Percentiles rank a stretch among this genome's conserved stretches.
Conservation (phyloP, 192 early-diverging fungal species). For the Jimgerdemannia lactiflua region DNA sequence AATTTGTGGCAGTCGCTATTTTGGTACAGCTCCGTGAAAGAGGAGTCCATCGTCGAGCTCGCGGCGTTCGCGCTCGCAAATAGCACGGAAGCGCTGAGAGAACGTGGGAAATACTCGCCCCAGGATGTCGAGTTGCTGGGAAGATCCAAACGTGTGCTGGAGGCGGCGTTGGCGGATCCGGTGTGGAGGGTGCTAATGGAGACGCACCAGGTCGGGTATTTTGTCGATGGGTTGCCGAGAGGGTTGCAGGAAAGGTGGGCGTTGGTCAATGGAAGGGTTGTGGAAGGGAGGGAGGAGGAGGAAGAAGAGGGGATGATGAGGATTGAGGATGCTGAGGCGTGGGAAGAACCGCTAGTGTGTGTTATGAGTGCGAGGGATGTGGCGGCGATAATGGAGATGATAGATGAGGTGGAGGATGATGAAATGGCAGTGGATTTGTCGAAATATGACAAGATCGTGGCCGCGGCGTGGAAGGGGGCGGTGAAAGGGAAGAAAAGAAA, state of each 20-base stretch:
- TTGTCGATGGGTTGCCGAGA: constrained; percentile 21
- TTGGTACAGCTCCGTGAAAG: constrained; percentile 53
- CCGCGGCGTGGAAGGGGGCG: neutral
- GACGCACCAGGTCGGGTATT: constrained; percentile 28
- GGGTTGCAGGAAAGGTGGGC: constrained; percentile 12
- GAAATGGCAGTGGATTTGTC: constrained; percentile 5
- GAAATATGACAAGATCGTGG: constrained; percentile 3
- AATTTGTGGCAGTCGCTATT: constrained; percentile 65
- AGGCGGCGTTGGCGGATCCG: constrained; percentile 13
- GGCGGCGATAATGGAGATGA: neutral
- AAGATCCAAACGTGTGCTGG: constrained; percentile 17
- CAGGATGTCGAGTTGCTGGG: constrained; percentile 25
- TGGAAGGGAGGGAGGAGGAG: neutral
- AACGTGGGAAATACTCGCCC: constrained; percentile 15
- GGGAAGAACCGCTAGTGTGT: neutral
- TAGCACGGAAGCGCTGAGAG: constrained; percentile 22
- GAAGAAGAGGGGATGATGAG: neutral
- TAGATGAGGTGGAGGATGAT: constrained; percentile 10
- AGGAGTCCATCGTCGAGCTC: neutral
- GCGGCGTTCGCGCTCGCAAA: constrained; percentile 1
- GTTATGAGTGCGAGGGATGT: neutral
- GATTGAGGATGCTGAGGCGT: neutral
- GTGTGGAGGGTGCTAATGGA: constrained; percentile 22
- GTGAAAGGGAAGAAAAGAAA: constrained; percentile 3
- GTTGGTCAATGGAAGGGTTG: constrained; percentile 5